Percentiles rank a stretch among this genome's conserved stretches.
Conservation (phyloP, 768 basidiomycete species). For the Cystobasidium onofrii region DNA sequence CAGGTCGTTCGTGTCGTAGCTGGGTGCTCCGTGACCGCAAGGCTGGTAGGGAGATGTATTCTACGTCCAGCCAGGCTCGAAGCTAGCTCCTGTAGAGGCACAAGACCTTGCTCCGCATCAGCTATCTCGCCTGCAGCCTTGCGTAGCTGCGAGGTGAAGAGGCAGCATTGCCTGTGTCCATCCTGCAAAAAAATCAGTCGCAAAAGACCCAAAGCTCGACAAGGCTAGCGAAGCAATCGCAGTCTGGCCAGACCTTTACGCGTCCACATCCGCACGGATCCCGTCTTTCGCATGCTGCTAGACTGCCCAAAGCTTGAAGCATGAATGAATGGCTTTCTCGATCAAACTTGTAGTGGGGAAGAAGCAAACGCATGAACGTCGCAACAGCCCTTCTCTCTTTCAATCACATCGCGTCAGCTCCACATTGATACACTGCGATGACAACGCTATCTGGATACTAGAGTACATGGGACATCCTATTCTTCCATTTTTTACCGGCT, state of each 20-base stretch:
- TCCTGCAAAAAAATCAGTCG: neutral
- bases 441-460: neutral
- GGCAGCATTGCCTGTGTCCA: neutral
- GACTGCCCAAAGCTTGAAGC: too few relatives aligned
- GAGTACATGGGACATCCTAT: neutral
- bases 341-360: neutral
- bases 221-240: too few relatives aligned
- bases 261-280: neutral
- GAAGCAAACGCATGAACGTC: too few relatives aligned
- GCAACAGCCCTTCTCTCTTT: neutral
- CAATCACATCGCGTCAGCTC: neutral
- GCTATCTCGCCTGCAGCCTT: too few relatives aligned
- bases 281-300: neutral
- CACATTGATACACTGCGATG: too few relatives aligned
- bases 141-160: neutral
- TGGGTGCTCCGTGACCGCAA: too few relatives aligned
- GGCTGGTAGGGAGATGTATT: too few relatives aligned
- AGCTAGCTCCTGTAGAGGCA: too few relatives aligned
- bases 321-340: neutral
- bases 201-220: neutral
- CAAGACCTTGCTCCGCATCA: too few relatives aligned
- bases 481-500: conserved; percentile 6
- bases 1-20: neutral
- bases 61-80: too few relatives aligned
- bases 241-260: neutral